These are phyloP conservation scores for Zopfia rhizophila DNA, from an alignment of 2,329 filamentous ascomycete species.

Conservation along the genomic window DNA sequence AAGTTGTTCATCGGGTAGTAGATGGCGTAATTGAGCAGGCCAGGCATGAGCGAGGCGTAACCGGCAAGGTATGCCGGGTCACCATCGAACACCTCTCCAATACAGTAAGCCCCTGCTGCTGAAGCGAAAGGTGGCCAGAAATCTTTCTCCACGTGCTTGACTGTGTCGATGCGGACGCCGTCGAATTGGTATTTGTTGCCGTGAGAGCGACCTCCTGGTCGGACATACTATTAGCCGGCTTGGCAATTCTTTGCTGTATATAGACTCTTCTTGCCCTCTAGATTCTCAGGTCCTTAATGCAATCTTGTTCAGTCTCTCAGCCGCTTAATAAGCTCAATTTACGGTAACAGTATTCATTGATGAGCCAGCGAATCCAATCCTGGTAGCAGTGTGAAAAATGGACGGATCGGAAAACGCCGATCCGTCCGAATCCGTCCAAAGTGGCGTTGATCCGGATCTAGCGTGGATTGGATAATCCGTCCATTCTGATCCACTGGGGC, in stretches of 20 bases:
- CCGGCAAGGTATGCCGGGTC: slow-evolving; percentile 62
- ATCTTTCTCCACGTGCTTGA: slow-evolving; percentile 68
- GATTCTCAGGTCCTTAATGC: too few species aligned
- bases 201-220: too few species aligned
- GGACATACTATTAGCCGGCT: too few species aligned
- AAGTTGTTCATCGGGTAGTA: slow-evolving; percentile 55
- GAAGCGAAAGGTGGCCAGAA: slow-evolving; percentile 67
- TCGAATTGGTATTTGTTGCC: slow-evolving; percentile 53
- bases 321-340: too few species aligned
- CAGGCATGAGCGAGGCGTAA: slow-evolving; percentile 66
- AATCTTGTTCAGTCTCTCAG: too few species aligned
- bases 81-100: slow-evolving; percentile 70
- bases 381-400: slow-evolving; percentile 4
- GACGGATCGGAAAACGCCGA: too few species aligned
- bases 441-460: too few species aligned
- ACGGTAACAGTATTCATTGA: slow-evolving; percentile 3
- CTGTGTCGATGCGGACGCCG: slow-evolving; percentile 70
- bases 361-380: slow-evolving; percentile 2
- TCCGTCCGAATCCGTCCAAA: too few species aligned
- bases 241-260: too few species aligned
- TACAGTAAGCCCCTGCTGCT: slow-evolving; percentile 67
- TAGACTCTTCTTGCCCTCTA: too few species aligned
- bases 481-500: too few species aligned
- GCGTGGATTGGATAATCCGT: too few species aligned
- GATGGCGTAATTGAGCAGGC: slow-evolving; percentile 69